Base-by-base conservation (phyloP, 768 basidiomycete genomes). In the Pisolithus sp. region DNA sequence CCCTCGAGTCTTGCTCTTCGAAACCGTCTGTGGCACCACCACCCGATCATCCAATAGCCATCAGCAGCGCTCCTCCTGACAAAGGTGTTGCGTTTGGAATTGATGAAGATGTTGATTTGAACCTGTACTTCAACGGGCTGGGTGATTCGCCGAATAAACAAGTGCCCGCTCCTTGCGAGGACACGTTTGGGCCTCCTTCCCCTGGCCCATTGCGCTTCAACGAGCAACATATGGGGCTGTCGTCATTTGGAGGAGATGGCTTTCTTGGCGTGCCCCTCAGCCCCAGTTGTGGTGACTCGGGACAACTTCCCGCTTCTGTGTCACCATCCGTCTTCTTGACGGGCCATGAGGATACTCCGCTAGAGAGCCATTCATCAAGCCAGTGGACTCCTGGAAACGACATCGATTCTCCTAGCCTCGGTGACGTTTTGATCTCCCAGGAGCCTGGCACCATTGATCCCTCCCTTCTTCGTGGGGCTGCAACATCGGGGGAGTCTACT, bases 181-280 rank as follows among this genome's bases (percentile, higher is more conserved):
- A 26, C 30, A 10, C 18, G 0, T 38, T 38, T 52, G 41, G 31
- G 3, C 37, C 54, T 37, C n/a, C 65, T 13, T 57, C 54, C 28
- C 7, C n/a, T 6, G 38, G 28, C 2, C 49, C 30, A 23, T 9
- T 18, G 10, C 46, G 44, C 13, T 38, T 26, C 34, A 37, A 49
- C 39, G n/a, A 50, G 9, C 51, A 51, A 21, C 54, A 31, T 13
- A 45, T 49, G 18, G 55, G 20, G 7, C 45, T 56, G 23, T 40
- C 55, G 15, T 40, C 48, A 15, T 49, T 56, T n/a, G 51, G 45
- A 23, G 42, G 41, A 4, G 59, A 59, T 28, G 55, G 56, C n/a
- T 67, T 67, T 44, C 48, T 67, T 26, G 67, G 62, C 17, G 23
- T 67, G 9, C 65, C 65, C 6, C 61, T 62, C 9, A 68, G 62